Percentiles rank a stretch among this genome's conserved stretches.
Evolutionary conservation across 139 green algal genomes (phyloP).

Genomic region (Chara braunii): DNA sequence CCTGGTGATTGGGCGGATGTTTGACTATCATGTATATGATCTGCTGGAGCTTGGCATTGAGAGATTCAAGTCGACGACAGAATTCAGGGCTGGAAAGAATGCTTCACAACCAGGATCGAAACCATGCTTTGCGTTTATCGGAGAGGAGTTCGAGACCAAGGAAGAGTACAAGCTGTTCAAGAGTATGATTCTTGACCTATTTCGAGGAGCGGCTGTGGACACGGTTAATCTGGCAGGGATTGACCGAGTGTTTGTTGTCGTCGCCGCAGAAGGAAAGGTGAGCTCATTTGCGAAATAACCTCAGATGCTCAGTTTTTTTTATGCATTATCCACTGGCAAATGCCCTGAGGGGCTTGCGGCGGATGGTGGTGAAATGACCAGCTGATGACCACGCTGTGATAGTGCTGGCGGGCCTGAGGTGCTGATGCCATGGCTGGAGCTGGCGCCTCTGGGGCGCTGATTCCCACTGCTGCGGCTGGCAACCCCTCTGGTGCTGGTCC

Average conservation of each 20-base stretch:
- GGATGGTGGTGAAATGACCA: too few relatives aligned
- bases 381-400: too few relatives aligned
- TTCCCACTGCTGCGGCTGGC: too few relatives aligned
- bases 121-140: constrained; percentile 35
- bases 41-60: constrained; percentile 45
- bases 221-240: constrained; percentile 25
- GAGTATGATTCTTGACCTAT: constrained; percentile 30
- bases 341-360: too few relatives aligned
- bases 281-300: too few relatives aligned
- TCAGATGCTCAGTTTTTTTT: too few relatives aligned
- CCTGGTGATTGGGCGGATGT: constrained; percentile 82
- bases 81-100: constrained; percentile 11
- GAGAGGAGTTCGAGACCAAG: constrained; percentile 31
- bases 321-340: too few relatives aligned
- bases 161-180: constrained; percentile 17
- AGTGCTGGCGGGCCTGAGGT: too few relatives aligned
- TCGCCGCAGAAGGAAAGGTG: constrained; percentile 1
- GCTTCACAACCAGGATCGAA: constrained; percentile 30
- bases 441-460: too few relatives aligned
- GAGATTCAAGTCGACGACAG: constrained; percentile 11
- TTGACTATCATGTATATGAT: constrained; percentile 80
- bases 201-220: constrained; percentile 19
- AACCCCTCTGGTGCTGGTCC: too few relatives aligned
- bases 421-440: too few relatives aligned
- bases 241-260: constrained; percentile 27